These are phyloP conservation scores for Metschnikowia lunata DNA, from an alignment of 805 yeast species.

Conservation along the genomic window DNA sequence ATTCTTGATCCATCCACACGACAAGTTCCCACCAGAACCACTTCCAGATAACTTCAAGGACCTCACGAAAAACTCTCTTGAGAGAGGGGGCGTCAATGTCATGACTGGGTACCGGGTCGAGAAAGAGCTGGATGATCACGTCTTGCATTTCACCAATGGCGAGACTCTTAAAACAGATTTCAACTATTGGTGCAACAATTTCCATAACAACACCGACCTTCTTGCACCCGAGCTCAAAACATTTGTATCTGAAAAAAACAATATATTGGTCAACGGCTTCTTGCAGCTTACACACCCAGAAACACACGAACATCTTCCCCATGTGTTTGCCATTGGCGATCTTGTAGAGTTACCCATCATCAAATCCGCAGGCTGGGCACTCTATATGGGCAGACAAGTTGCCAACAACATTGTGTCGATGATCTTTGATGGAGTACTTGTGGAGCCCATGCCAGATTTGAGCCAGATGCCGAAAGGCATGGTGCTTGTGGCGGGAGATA, in stretches of 20 bases:
- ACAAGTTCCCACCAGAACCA: constrained; percentile 36
- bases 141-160: constrained; percentile 27
- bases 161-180: constrained; percentile 24
- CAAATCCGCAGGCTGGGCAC: constrained; percentile 45
- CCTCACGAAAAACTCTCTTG: constrained; percentile 24
- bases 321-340: constrained; percentile 37
- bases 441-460: constrained; percentile 33
- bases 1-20: constrained; percentile 36
- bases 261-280: constrained; percentile 34
- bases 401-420: constrained; percentile 34
- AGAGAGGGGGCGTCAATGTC: constrained; percentile 26
- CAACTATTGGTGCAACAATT: constrained; percentile 36
- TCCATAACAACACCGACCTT: constrained; percentile 29
- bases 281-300: constrained; percentile 27
- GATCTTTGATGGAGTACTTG: constrained; percentile 26
- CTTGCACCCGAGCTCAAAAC: constrained; percentile 19
- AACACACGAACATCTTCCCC: constrained; percentile 13
- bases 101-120: constrained; percentile 28
- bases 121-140: constrained; percentile 17
- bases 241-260: constrained; percentile 26
- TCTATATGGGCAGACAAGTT: constrained; percentile 37
- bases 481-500: constrained; percentile 39
- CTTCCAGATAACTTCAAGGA: constrained; percentile 28
- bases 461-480: constrained; percentile 36
- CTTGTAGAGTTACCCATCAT: constrained; percentile 37